phyloP scores from a whole-genome alignment of 2,329 filamentous ascomycete species.

The Xylaria sp. region DNA sequence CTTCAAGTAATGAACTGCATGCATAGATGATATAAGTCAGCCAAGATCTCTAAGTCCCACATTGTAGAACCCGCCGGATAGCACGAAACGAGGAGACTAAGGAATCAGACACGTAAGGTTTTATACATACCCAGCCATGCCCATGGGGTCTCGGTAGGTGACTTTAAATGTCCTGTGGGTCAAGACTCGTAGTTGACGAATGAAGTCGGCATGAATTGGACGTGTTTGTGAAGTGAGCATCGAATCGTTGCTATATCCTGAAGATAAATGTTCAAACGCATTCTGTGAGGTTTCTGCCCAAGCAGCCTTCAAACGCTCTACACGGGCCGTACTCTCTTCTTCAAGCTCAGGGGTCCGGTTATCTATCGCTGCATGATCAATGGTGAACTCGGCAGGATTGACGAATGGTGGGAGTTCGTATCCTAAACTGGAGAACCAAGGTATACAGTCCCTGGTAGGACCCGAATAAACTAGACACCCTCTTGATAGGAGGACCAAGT shows the following conservation, averaged over 20 bases:
- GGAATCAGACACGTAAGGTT: neutral
- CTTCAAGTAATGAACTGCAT: constrained; percentile 70
- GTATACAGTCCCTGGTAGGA: constrained; percentile 63
- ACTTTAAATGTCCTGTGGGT: constrained; percentile 76
- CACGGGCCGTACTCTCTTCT: constrained; percentile 65
- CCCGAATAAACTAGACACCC: constrained; percentile 77
- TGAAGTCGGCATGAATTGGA: constrained; percentile 63
- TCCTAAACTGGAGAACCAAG: constrained; percentile 71
- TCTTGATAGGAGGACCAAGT: constrained; percentile 73
- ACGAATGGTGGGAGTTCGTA: constrained; percentile 75
- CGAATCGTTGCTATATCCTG: constrained; percentile 29
- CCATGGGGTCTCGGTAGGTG: constrained; percentile 80
- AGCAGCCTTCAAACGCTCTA: constrained; percentile 67
- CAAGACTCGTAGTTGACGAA: constrained; percentile 71
- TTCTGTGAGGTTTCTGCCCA: constrained; percentile 62
- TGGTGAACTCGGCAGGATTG: constrained; percentile 80
- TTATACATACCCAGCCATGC: constrained; percentile 63
- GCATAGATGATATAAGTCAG: neutral
- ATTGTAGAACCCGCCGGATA: neutral
- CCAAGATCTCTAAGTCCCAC: neutral
- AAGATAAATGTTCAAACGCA: constrained; percentile 41
- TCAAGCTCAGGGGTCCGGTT: constrained; percentile 76
- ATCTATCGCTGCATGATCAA: constrained; percentile 79
- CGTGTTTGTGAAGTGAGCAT: constrained; percentile 38
- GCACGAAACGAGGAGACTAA: neutral